Percentiles rank a stretch among this genome's conserved stretches.
Evolutionary conservation across 495 filamentous ascomycete species (phyloP).

Genomic region (Daldinia loculata): DNA sequence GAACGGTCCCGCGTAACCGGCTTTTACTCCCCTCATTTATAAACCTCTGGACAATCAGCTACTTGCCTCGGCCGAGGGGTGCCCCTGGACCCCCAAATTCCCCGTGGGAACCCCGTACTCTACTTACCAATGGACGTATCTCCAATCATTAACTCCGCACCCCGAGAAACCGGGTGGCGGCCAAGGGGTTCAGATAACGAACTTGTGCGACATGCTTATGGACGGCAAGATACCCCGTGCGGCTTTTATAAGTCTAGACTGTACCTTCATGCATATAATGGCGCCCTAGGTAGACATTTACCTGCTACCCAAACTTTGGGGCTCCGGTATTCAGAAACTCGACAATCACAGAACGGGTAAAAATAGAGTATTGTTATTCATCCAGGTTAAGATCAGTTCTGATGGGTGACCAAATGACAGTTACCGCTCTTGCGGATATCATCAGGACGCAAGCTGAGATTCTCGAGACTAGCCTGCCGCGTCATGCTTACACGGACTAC

Average conservation of each 20-base stretch:
- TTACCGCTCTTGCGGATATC: constrained; percentile 40
- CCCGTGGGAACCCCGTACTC: constrained; percentile 33
- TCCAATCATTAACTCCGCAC: constrained; percentile 35
- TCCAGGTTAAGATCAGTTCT: background rate
- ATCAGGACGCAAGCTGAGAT: constrained; percentile 39
- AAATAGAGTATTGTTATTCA: background rate
- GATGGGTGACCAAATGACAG: constrained; percentile 42
- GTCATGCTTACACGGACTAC: constrained; percentile 35
- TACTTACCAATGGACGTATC: constrained; percentile 16
- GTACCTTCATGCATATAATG: constrained; percentile 30
- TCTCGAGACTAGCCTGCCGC: constrained; percentile 35
- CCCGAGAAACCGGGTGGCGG: constrained; percentile 22
- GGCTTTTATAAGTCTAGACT: constrained; percentile 32
- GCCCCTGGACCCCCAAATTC: constrained; percentile 6
- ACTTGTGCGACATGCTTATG: constrained; percentile 27
- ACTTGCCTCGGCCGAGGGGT: constrained; percentile 5
- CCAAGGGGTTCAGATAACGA: constrained; percentile 27
- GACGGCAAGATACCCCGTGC: constrained; percentile 33
- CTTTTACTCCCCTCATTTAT: background rate
- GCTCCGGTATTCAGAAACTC: constrained; percentile 4
- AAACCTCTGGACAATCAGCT: background rate
- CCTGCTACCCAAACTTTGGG: constrained; percentile 8
- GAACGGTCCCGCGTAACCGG: constrained; percentile 28
- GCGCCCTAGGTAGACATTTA: constrained; percentile 7
- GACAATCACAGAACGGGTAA: constrained; percentile 4